These are phyloP conservation scores for Chaetomiaceae sp. DNA, from an alignment of 2,329 filamentous ascomycete species.

Conservation along the genomic window DNA sequence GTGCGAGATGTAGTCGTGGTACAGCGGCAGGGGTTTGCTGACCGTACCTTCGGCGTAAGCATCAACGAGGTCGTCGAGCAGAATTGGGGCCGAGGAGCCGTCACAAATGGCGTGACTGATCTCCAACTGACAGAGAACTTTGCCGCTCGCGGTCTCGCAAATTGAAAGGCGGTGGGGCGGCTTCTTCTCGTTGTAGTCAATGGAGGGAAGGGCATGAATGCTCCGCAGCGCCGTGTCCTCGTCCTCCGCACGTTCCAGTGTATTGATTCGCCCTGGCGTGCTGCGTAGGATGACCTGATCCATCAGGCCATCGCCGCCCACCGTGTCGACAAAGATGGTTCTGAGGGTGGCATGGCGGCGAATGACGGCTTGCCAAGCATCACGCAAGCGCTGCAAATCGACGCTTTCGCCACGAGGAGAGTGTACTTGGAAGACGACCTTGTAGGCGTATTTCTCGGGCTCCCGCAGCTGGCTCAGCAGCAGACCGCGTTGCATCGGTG, in stretches of 20 bases:
- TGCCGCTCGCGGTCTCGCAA: constrained; percentile 7
- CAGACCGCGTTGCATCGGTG: constrained; percentile 34
- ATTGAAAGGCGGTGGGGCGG: constrained; percentile 19
- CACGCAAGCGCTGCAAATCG: constrained; percentile 10
- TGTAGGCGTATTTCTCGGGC: constrained; percentile 24
- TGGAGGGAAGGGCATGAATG: constrained; percentile 5
- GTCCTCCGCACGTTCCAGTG: constrained; percentile 8
- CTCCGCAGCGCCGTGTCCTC: constrained; percentile 1
- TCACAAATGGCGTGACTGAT: constrained; percentile 46
- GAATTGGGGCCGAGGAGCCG: constrained; percentile 39
- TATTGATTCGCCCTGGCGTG: constrained; percentile 5
- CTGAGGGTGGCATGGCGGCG: constrained; percentile 28
- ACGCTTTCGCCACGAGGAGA: neutral
- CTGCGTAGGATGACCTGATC: constrained; percentile 29
- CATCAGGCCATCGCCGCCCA: constrained; percentile 23
- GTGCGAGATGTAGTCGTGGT: constrained; percentile 18
- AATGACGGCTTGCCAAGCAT: constrained; percentile 26
- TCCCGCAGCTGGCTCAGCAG: constrained; percentile 29
- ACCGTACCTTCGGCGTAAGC: constrained; percentile 23
- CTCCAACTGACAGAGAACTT: constrained; percentile 27
- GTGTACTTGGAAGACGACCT: constrained; percentile 19
- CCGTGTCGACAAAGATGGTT: constrained; percentile 30
- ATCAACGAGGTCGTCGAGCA: constrained; percentile 26
- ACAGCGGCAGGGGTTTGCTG: constrained; percentile 13
- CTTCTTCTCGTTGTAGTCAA: constrained; percentile 18